Evolutionary conservation across 2,329 filamentous ascomycete genomes (phyloP), one percentile per base, ranked within the genome.

Genomic region (Elsinoe arachidis): DNA sequence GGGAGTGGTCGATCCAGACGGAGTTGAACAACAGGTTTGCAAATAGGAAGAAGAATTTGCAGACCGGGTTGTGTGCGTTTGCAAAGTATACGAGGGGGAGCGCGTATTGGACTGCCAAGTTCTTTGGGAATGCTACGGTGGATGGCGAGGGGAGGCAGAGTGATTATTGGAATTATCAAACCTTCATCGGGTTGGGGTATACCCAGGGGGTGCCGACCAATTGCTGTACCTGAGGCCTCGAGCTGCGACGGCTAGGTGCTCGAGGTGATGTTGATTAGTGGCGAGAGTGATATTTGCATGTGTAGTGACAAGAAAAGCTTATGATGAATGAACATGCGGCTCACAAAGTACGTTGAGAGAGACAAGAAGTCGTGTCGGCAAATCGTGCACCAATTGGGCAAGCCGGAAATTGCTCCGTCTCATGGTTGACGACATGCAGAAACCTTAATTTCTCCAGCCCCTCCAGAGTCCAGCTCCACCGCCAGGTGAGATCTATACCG

Each of bases 1-100:
- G 70, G 23, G 69, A 71, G 58, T 72, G 68, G 68, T 61, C 64
- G 2, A 62, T 72, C 12, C 66, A 72, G 61, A 65, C 65, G 2
- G 57, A 62, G 21, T 63, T 63, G 23, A 67, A 71, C 55, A 73
- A 72, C 61, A 64, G 61, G 6, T 61, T 70, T 19, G 63, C 60
- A 1, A 62, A 61, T 21, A 59, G 68, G 3, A 64, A 64, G 56
- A 65, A 60, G 12, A 61, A 66, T 34, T 64, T 67, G 49, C 66
- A 71, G 55, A 69, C 68, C 0, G 64, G 68, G 52, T 41, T 66
- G 1, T 70, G 70, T 56, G 68, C 69, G 10, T 72, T 62, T 44
- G 61, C 63, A n/a, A 69, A 68, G 58, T 67, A 67, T 61, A 62
- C 63, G 1, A 60, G 63, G 14, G 70, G 69, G 2, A 64, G 68